Conservation (phyloP, 192 early-diverging fungal species). For the Coemansia sp. region DNA sequence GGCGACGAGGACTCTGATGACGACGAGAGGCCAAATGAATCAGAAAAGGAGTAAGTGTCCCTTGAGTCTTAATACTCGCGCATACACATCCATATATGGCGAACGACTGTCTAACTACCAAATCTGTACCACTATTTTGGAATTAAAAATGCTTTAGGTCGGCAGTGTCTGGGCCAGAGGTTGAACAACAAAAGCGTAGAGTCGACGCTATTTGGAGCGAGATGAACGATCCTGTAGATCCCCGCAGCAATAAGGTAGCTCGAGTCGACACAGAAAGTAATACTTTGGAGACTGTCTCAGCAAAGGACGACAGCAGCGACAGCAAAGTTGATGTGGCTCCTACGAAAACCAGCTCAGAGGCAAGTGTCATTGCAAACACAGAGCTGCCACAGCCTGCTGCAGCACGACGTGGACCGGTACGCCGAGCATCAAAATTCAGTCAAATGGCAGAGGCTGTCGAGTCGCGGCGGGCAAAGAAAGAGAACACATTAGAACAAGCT, state of each 20-base stretch:
- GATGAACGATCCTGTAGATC: constrained; percentile 33
- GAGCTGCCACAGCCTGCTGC: neutral
- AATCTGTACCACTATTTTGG: neutral
- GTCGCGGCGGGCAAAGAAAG: constrained; percentile 39
- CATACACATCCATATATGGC: neutral
- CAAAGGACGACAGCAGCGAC: neutral
- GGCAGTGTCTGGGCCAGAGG: neutral
- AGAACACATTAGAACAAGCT: constrained; percentile 48
- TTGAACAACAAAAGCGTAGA: constrained; percentile 36
- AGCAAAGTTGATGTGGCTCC: neutral
- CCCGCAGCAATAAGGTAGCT: constrained; percentile 12
- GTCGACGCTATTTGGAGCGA: constrained; percentile 45
- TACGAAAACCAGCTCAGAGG: neutral
- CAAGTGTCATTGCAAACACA: neutral
- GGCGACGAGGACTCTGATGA: constrained; percentile 10
- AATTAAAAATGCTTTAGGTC: neutral
- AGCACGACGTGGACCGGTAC: constrained; percentile 7
- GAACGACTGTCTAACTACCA: neutral
- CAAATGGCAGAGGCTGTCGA: constrained; percentile 46
- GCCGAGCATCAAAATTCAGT: constrained; percentile 50
- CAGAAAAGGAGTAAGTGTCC: neutral
- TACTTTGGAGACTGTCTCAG: neutral
- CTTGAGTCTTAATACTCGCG: neutral
- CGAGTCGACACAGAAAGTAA: constrained; percentile 11
- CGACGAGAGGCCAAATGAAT: neutral